Percentiles rank a stretch among this genome's conserved stretches.
These are phyloP conservation scores for Pythium aquatile DNA, from an alignment of 352 stramenopile genomes.

Conservation along the genomic window DNA sequence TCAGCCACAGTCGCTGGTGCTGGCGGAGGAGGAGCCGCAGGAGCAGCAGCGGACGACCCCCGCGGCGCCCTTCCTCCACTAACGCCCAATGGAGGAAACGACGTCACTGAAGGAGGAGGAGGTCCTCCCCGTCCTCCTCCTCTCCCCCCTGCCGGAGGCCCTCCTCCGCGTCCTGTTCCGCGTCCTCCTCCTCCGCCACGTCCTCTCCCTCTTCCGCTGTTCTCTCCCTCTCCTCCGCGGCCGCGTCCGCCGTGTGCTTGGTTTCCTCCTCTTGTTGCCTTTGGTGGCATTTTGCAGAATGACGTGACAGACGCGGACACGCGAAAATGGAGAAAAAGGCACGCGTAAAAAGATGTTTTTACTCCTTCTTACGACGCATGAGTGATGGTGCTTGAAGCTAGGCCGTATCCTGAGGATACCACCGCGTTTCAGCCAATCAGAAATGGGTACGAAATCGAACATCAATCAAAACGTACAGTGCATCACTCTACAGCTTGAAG, in stretches of 20 bases:
- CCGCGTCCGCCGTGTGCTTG: constrained; percentile 13
- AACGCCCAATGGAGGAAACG: neutral
- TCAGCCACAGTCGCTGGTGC: neutral
- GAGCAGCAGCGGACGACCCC: too few species aligned
- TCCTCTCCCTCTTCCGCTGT: constrained; percentile 13
- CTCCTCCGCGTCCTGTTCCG: neutral
- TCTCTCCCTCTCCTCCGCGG: constrained; percentile 11
- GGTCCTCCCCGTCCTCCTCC: constrained; percentile 4
- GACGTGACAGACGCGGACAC: neutral
- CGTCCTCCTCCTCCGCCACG: constrained; percentile 14
- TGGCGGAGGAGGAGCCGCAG: neutral
- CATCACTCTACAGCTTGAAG: too few species aligned
- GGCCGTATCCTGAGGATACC: constrained; percentile 10
- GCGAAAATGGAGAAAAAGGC: neutral
- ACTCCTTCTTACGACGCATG: neutral
- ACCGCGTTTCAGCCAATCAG: constrained; percentile 1
- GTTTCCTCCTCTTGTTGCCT: constrained; percentile 7
- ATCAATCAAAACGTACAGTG: too few species aligned
- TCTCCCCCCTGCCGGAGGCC: neutral
- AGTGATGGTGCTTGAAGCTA: constrained; percentile 15
- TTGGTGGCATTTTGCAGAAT: constrained; percentile 20
- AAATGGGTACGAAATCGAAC: too few species aligned
- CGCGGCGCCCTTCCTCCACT: too few species aligned
- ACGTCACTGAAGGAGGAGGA: neutral
- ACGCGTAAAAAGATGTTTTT: too few species aligned